Base-by-base conservation (phyloP, 2,329 filamentous ascomycete genomes). In the Fusarium chuoi region DNA sequence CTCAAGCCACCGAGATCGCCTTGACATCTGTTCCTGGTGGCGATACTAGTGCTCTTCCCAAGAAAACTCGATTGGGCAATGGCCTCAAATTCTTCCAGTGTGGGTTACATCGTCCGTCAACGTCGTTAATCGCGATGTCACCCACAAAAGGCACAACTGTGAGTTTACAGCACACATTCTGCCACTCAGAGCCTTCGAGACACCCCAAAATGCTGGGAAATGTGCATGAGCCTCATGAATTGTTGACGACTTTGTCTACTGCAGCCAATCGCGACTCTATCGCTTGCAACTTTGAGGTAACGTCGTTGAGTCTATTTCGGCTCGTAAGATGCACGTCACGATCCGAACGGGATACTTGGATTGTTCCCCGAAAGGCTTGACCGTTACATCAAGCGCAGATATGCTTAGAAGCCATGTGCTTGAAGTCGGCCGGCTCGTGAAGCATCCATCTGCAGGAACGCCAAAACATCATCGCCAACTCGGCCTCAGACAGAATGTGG, bases 311-410 rank as follows among this genome's bases (percentile, higher is more conserved):
- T 59, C 56, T 20, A 33, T 51, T 46, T 51, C 36, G 28, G 36
- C 48, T 70, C 61, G 58, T 75, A 70, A 73, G 42, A 61, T 56
- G 65, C 65, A 73, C 72, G 72, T 73, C 72, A 75, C 65, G 28
- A 55, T 55, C 51, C 12, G 10, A n/a, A 39, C 68, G 68, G 72
- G 36, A 63, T 45, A 38, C 51, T 46, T n/a, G 45, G 17, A 6
- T 26, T 26, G 68, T 68, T 65, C 44, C 68, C 71, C 68, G 68
- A 74, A 71, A 59, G 39, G 54, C 46, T 66, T 62, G 28, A 28
- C 44, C 5, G 58, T 68, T 68, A 7, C 68, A 72, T 68, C 56
- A 49, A 44, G 35, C 28, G n/a, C 17, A 57, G 35, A 28, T 45
- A 56, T 57, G 45, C 67, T 59, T 56, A 22, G 57, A 46, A 64